Percentiles rank a stretch among this genome's conserved stretches.
Evolutionary conservation across 192 early-diverging fungal species (phyloP).

Genomic region (Backusella macrospora): DNA sequence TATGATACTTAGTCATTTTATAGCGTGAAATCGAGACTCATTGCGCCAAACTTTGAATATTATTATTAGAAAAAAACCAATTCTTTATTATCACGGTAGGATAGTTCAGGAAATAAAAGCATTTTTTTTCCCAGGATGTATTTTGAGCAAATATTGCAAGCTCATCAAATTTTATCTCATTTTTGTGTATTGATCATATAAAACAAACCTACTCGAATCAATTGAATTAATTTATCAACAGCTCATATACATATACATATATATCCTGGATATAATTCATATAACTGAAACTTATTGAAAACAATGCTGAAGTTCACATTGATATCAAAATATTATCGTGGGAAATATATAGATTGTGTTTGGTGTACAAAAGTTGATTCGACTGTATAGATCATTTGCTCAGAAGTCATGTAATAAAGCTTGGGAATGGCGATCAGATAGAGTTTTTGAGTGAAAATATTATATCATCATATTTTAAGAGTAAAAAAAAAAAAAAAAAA

Average conservation of each 20-base stretch:
- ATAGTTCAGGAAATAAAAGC: neutral
- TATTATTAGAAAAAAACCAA: neutral
- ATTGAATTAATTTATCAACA: too few species aligned
- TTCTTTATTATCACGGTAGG: neutral
- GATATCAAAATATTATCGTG: slow-evolving; percentile 1
- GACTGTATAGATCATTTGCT: neutral
- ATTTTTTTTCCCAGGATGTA: slow-evolving; percentile 2
- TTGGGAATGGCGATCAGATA: too few species aligned
- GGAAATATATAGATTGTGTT: neutral
- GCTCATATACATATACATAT: too few species aligned
- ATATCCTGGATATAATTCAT: too few species aligned
- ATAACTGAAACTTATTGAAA: neutral
- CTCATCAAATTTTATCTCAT: neutral
- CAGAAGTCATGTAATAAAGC: neutral
- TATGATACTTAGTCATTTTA: slow-evolving; percentile 5
- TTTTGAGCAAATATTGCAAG: neutral
- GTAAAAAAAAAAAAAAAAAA: neutral
- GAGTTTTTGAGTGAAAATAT: too few species aligned
- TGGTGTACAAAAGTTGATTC: neutral
- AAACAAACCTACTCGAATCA: neutral
- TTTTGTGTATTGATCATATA: neutral
- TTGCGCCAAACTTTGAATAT: neutral
- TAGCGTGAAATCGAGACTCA: neutral
- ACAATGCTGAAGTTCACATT: neutral
- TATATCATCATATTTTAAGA: neutral